Base-by-base conservation (phyloP, 129 eudicot genomes). In the Glebionis coronaria region DNA sequence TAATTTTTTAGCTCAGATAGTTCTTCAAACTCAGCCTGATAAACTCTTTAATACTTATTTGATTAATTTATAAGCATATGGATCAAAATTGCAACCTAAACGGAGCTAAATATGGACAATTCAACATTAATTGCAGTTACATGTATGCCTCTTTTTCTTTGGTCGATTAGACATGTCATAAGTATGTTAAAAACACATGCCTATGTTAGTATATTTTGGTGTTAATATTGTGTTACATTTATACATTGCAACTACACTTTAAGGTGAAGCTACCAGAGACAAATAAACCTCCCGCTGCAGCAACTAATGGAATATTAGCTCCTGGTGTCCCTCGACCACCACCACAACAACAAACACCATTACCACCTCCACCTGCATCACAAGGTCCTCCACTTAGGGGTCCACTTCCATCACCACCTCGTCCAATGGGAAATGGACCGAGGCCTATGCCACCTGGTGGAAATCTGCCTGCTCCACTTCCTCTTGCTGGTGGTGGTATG, bases 381-480 rank as follows among this genome's bases (percentile, higher is more conserved):
- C 91, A 78, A 58, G 90, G 86, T 10, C 67, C 79, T 44, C 85
- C 81, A 15, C 88, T 87, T 2, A 79, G 95, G 78, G 87, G 81
- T 46, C 79, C 87, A 38, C 85, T n/a, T 85, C 95, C 91, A 5
- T 87, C 88, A 1, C 88, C 90, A 0, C 95, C 93, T 15, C 88
- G 85, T 15, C 77, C 90, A 49, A 79, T 82, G 84, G 86, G 78
- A 50, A 85, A 88, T 58, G 98, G 96, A 29, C 98, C 96, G 2
- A 78, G 98, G 73, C 95, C 96, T 49, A 88, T 88, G 95, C 96
- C 96, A n/a, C 98, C 67, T n/a, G n/a, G n/a, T n/a, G n/a, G n/a
- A n/a, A n/a, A n/a, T n/a, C n/a, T n/a, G n/a, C n/a, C n/a, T n/a
- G n/a, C n/a, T n/a, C n/a, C n/a, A n/a, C n/a, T n/a, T n/a, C n/a